These are phyloP conservation scores for Rhizopus microsporus DNA, from an alignment of 371 early-diverging fungal species.

Conservation along the genomic window DNA sequence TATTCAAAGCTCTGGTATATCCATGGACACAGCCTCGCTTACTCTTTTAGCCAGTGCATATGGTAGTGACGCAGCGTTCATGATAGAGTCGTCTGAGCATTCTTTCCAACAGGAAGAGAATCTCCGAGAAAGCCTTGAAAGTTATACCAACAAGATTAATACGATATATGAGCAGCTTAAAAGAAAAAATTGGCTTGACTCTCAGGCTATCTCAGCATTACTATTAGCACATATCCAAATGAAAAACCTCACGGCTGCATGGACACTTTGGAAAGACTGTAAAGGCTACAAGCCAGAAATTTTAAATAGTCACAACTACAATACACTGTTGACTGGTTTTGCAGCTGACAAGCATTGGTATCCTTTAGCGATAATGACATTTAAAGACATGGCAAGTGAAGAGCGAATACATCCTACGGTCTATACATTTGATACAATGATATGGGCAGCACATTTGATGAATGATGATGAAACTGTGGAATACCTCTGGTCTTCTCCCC, in stretches of 20 bases:
- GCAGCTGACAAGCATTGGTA: slow-evolving; percentile 28
- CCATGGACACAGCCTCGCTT: slow-evolving; percentile 29
- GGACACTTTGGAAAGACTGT: slow-evolving; percentile 34
- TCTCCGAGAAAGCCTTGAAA: background rate
- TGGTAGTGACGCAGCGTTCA: slow-evolving; percentile 23
- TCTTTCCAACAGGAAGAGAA: background rate
- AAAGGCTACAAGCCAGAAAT: background rate
- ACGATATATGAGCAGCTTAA: slow-evolving; percentile 13
- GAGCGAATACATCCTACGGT: slow-evolving; percentile 10
- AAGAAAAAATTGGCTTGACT: slow-evolving; percentile 25
- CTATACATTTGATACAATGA: slow-evolving; percentile 32
- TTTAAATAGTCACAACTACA: slow-evolving; percentile 27
- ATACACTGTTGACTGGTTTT: slow-evolving; percentile 32
- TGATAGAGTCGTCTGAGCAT: background rate
- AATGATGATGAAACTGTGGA: slow-evolving; percentile 24
- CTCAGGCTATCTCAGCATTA: slow-evolving; percentile 25
- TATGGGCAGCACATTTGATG: slow-evolving; percentile 25
- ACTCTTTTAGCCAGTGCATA: slow-evolving; percentile 38
- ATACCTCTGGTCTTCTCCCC: slow-evolving; percentile 13
- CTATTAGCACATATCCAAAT: slow-evolving; percentile 28
- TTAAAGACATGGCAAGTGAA: slow-evolving; percentile 29
- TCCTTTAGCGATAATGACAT: slow-evolving; percentile 26
- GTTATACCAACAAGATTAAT: slow-evolving; percentile 9
- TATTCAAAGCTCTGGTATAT: slow-evolving; percentile 14
- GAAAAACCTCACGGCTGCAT: slow-evolving; percentile 32